These are phyloP conservation scores for Peniophora sp. DNA, from an alignment of 1,284 basidiomycete species.

Conservation along the genomic window DNA sequence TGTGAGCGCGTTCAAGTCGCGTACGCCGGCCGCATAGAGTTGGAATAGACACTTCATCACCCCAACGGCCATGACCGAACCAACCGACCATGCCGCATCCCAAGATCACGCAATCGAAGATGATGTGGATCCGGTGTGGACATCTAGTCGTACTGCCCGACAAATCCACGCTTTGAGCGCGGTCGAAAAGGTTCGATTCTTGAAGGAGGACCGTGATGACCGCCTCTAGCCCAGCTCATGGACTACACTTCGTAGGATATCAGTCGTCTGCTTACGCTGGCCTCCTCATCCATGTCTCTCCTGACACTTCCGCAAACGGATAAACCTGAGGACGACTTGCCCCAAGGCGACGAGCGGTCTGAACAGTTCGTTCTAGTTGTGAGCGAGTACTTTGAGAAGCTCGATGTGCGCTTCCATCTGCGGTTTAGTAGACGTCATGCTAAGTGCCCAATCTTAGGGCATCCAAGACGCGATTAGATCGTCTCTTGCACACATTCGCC, in stretches of 20 bases:
- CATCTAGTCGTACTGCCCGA: conserved; percentile 68
- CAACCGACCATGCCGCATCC: no score
- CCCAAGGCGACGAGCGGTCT: conserved; percentile 72
- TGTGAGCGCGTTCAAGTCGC: no score
- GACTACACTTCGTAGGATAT: conserved; percentile 51
- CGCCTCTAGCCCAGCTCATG: background rate
- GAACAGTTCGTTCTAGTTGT: conserved; percentile 79
- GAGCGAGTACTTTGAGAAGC: conserved; percentile 73
- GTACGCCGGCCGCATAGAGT: no score
- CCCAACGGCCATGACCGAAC: no score
- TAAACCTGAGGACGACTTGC: conserved; percentile 50
- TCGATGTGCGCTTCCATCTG: conserved; percentile 49
- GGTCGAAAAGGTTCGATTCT: conserved; percentile 61
- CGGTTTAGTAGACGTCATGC: background rate
- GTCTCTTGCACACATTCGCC: conserved; percentile 69
- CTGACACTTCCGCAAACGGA: conserved; percentile 75
- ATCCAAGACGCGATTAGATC: conserved; percentile 71
- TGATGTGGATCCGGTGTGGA: conserved; percentile 62
- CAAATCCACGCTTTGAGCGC: conserved; percentile 76
- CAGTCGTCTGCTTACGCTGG: conserved; percentile 60
- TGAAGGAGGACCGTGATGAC: background rate
- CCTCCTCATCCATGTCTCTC: conserved; percentile 68
- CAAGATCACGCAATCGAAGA: conserved; percentile 1
- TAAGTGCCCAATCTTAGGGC: conserved; percentile 29
- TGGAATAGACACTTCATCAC: no score